These are phyloP conservation scores for Odontarrhena argentea DNA, from an alignment of 345 rosid genomes.

Conservation along the genomic window DNA sequence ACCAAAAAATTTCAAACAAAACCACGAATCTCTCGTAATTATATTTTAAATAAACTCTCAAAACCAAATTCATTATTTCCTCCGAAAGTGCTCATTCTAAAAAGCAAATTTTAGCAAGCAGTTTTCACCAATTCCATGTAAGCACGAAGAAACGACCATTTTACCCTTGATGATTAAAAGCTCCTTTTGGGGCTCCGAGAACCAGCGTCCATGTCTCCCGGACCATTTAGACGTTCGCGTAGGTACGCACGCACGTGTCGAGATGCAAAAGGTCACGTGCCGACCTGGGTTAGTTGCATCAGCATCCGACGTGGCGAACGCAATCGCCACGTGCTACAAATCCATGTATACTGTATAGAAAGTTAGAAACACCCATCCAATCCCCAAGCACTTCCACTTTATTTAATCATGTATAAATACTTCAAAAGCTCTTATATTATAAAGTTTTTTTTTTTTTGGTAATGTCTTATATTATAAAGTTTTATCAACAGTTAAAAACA, in stretches of 20 bases:
- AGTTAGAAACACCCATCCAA: conserved; percentile 38
- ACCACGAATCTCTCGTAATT: conserved; percentile 26
- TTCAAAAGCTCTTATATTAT: conserved; percentile 12
- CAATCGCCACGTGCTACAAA: conserved; percentile 54
- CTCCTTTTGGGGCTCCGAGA: background rate
- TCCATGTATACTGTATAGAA: conserved; percentile 24
- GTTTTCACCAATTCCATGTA: conserved; percentile 19
- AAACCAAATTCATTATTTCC: conserved; percentile 22
- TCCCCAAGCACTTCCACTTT: conserved; percentile 30
- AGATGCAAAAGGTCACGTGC: conserved; percentile 43
- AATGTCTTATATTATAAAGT: conserved; percentile 17
- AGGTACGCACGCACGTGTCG: conserved; percentile 42
- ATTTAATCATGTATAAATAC: conserved; percentile 7
- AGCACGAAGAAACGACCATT: background rate
- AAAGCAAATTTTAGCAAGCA: background rate
- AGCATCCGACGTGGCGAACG: conserved; percentile 52
- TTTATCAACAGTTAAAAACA: conserved; percentile 21
- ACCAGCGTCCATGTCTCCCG: conserved; percentile 35
- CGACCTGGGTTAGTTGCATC: conserved; percentile 38
- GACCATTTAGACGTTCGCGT: conserved; percentile 30
- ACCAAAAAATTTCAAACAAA: conserved; percentile 3
- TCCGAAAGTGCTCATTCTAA: conserved; percentile 21
- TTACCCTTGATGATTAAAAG: conserved; percentile 8
- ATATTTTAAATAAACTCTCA: background rate
- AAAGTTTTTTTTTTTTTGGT: no score